Evolutionary conservation across 805 yeast genomes (phyloP).

Genomic region (Myxozyma geophila): DNA sequence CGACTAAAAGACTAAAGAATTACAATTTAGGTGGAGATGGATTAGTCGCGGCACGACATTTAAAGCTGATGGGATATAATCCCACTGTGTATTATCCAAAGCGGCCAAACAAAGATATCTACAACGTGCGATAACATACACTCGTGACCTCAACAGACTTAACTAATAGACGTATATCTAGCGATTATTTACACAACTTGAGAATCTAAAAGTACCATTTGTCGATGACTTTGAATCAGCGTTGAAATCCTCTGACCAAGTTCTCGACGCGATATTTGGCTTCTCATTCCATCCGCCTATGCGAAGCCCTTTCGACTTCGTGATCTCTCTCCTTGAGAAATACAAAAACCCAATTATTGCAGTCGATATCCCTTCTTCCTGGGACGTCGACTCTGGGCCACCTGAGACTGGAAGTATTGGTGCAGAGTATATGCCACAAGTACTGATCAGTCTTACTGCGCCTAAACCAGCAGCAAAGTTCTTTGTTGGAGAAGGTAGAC

Average conservation of each 20-base stretch:
- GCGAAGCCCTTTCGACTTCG: conserved; percentile 70
- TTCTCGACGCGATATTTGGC: conserved; percentile 88
- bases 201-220: conserved; percentile 64
- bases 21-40: conserved; percentile 78
- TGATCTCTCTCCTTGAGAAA: conserved; percentile 50
- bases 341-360: conserved; percentile 64
- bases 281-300: conserved; percentile 91
- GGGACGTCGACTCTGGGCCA: conserved; percentile 95
- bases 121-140: conserved; percentile 16
- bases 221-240: conserved; percentile 50
- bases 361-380: conserved; percentile 93
- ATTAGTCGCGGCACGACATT: conserved; percentile 90
- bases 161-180: conserved; percentile 49
- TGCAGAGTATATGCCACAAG: conserved; percentile 60
- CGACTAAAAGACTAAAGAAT: not conserved
- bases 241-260: conserved; percentile 50
- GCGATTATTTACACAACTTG: conserved; percentile 68
- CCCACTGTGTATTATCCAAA: conserved; percentile 85
- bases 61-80: conserved; percentile 74
- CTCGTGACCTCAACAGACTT: conserved; percentile 31
- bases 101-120: conserved; percentile 54
- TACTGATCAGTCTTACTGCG: conserved; percentile 83
- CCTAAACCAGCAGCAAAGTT: conserved; percentile 83
- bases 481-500: conserved; percentile 47
- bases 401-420: conserved; percentile 46